Base-by-base conservation (phyloP, 1,139 yeast species). In the Kurtzmaniella quercitrusa region DNA sequence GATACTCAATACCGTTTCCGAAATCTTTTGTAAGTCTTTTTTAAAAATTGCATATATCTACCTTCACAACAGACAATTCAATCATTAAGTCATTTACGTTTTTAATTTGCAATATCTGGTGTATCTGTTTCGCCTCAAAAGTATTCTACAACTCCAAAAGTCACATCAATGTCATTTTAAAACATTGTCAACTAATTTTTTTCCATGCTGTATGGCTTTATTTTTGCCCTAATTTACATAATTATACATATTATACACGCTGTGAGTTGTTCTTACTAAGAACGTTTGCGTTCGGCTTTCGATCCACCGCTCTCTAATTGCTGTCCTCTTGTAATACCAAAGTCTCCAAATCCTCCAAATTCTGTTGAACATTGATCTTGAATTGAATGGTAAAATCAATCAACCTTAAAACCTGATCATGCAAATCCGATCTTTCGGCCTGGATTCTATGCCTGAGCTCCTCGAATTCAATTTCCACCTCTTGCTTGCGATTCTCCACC, bases 291-390 rank as follows among this genome's bases (percentile, higher is more conserved):
- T 16, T 15, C 8, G 18, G 15, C 30, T 12, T 12, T 20, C n/a
- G 7, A 16, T 5, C 30, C 9, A 3, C 30, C 9, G n/a, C n/a
- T 26, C 9, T 26, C 30, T 26, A 26, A 26, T 14, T 26, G 12
- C 30, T 9, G n/a, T 30, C 34, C 14, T 40, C 42, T 18, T 40
- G 22, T 18, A 15, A 9, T 11, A 38, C 37, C 38, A 40, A 33
- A 7, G 26, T 37, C 16, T 34, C 37, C 18, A 40, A 26, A 9
- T 39, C 43, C 19, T 40, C 42, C 36, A 42, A 36, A 16, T 42
- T 70, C 26, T 74, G 71, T 56, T 84, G 91, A 39, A 85, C 72
- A 44, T 75, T 77, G 44, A 81, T 63, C 63, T 86, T 87, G 63
- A 86, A 83, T 40, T 71, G 75, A 42, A 84, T 77, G 33, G 82